A percentile compares a stretch with the other conserved stretches of the same genome.
Conservation (phyloP, 1,284 basidiomycete genomes). For the Cutaneotrichosporon dermatis region DNA sequence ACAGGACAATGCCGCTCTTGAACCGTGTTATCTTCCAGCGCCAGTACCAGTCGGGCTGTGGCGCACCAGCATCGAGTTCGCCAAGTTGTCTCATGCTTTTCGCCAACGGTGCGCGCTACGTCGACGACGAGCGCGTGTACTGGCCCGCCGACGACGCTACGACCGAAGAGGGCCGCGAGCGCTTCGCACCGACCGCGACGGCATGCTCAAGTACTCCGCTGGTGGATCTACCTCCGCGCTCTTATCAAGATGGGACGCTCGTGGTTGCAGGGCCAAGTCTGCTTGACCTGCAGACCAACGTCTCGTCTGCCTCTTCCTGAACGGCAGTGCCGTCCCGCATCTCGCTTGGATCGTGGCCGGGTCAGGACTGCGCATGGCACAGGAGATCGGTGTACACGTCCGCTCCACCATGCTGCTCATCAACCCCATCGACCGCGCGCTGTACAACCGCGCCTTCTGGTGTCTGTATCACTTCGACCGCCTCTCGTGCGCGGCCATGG, state of each 20-base stretch:
- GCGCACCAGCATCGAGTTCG: conserved; percentile 60
- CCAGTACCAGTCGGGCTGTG: conserved; percentile 59
- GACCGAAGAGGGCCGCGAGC: conserved; percentile 40
- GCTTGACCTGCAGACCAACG: conserved; percentile 68
- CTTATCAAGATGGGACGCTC: conserved; percentile 56
- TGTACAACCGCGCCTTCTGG: conserved; percentile 79
- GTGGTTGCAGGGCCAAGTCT: conserved; percentile 58
- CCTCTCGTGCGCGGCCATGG: conserved; percentile 63
- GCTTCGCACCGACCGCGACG: conserved; percentile 39
- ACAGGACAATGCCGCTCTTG: conserved; percentile 65
- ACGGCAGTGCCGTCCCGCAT: conserved; percentile 63
- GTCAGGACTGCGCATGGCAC: conserved; percentile 62
- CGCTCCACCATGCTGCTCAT: conserved; percentile 35
- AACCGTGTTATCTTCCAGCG: conserved; percentile 70
- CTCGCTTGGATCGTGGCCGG: conserved; percentile 68
- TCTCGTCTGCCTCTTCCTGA: conserved; percentile 49
- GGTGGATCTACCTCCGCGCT: conserved; percentile 74
- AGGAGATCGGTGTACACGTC: conserved; percentile 48
- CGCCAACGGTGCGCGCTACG: conserved; percentile 65
- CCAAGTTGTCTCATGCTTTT: conserved; percentile 65
- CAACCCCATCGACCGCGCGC: conserved; percentile 56
- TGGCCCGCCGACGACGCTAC: conserved; percentile 45
- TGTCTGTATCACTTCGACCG: conserved; percentile 53
- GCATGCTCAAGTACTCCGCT: conserved; percentile 53
- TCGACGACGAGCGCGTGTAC: conserved; percentile 60